These are phyloP conservation scores for Hypomontagnella monticulosa DNA, from an alignment of 495 filamentous ascomycete genomes.

Conservation along the genomic window DNA sequence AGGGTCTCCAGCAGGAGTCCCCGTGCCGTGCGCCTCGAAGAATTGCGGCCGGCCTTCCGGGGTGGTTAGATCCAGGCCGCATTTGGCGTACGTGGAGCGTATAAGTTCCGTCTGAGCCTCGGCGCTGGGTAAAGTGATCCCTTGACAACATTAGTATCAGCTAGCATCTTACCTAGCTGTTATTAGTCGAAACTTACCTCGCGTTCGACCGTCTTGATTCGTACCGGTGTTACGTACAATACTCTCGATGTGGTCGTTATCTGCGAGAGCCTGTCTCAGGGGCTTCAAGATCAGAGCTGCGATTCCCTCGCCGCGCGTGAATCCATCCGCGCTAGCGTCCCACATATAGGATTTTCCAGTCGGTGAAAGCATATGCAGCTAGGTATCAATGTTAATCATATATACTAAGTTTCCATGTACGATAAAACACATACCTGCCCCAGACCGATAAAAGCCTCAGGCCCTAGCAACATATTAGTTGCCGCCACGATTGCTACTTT, in stretches of 20 bases:
- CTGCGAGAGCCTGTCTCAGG: constrained; percentile 53
- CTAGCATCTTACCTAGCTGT: too few species aligned
- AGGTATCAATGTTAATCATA: too few species aligned
- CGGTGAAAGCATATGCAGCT: constrained; percentile 42
- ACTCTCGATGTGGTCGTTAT: constrained; percentile 14
- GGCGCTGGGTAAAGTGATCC: constrained; percentile 60
- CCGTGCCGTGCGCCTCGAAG: constrained; percentile 64
- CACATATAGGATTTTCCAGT: constrained; percentile 54
- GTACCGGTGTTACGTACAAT: too few species aligned
- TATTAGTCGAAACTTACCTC: too few species aligned
- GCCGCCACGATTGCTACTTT: constrained; percentile 53
- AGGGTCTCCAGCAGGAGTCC: constrained; percentile 51
- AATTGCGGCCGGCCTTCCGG: constrained; percentile 53
- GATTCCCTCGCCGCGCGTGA: constrained; percentile 66
- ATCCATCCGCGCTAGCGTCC: constrained; percentile 62
- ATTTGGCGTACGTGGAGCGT: constrained; percentile 54
- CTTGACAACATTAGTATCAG: constrained; percentile 4
- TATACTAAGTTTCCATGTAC: background rate
- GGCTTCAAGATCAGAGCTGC: constrained; percentile 62
- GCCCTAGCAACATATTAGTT: constrained; percentile 40
- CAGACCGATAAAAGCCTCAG: constrained; percentile 40
- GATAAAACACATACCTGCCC: background rate
- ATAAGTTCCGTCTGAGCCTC: constrained; percentile 64
- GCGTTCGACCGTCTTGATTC: too few species aligned
- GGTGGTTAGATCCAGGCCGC: constrained; percentile 53